These are phyloP conservation scores for Cytospora paraplurivora DNA, from an alignment of 2,329 filamentous ascomycete genomes.

Conservation along the genomic window DNA sequence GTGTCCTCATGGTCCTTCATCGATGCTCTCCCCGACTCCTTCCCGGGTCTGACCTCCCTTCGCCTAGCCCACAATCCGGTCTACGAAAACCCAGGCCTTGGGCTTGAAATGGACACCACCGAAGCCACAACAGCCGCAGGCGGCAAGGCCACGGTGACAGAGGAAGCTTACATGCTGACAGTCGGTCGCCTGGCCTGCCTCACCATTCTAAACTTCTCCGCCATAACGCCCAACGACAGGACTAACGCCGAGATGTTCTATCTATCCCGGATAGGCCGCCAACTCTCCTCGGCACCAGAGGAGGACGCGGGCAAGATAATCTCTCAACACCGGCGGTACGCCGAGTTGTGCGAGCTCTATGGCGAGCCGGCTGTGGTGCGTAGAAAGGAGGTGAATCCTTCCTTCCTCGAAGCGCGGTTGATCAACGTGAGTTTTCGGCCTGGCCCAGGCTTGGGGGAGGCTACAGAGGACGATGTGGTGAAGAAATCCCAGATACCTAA, in stretches of 20 bases:
- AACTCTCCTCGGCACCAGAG: slow-evolving; percentile 64
- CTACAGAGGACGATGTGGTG: slow-evolving; percentile 29
- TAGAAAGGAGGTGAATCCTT: slow-evolving; percentile 65
- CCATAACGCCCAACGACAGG: slow-evolving; percentile 72
- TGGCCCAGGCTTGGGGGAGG: neutral
- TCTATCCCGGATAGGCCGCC: slow-evolving; percentile 77
- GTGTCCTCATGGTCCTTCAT: slow-evolving; percentile 73
- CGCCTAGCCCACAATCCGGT: slow-evolving; percentile 86
- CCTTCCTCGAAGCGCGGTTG: slow-evolving; percentile 79
- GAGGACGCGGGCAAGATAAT: slow-evolving; percentile 57
- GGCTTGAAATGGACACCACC: slow-evolving; percentile 37
- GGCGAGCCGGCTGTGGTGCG: slow-evolving; percentile 68
- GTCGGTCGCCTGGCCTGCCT: slow-evolving; percentile 73
- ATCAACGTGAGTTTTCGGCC: slow-evolving; percentile 55
- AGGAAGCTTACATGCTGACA: slow-evolving; percentile 88
- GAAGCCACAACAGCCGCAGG: slow-evolving; percentile 32
- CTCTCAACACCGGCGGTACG: slow-evolving; percentile 69
- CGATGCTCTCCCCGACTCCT: slow-evolving; percentile 64
- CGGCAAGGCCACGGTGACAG: slow-evolving; percentile 54
- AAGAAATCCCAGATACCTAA: slow-evolving; percentile 64
- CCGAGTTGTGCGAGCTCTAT: slow-evolving; percentile 73
- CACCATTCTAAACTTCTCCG: slow-evolving; percentile 71
- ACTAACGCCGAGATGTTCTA: slow-evolving; percentile 93
- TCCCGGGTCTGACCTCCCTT: slow-evolving; percentile 74
- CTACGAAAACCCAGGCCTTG: slow-evolving; percentile 56